Percentiles rank a stretch among this genome's conserved stretches.
Evolutionary conservation across 1,139 yeast genomes (phyloP).

Genomic region (Candida neerlandica): DNA sequence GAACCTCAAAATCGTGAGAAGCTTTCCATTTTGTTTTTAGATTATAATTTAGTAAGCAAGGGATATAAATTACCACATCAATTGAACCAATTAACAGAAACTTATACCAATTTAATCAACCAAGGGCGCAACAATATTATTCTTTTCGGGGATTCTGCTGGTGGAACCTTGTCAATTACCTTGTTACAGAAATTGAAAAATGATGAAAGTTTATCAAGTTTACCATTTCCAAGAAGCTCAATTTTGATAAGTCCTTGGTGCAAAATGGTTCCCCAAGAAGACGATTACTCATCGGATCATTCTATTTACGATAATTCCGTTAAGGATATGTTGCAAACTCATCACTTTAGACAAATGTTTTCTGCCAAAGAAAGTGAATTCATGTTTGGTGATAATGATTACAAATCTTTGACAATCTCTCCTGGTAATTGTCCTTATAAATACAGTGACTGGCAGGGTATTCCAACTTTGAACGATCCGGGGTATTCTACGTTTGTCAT

Average conservation of each 20-base stretch:
- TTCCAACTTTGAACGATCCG: constrained; percentile 34
- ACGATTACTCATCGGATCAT: constrained; percentile 25
- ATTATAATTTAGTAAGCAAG: constrained; percentile 38
- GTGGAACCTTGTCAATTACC: constrained; percentile 38
- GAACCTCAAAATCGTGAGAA: constrained; percentile 26
- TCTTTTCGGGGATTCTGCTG: constrained; percentile 46
- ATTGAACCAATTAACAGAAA: constrained; percentile 33
- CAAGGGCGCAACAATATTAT: constrained; percentile 32
- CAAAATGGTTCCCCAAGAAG: constrained; percentile 15
- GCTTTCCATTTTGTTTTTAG: constrained; percentile 37
- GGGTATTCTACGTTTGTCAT: constrained; percentile 32
- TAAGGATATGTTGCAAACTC: constrained; percentile 33
- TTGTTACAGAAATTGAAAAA: constrained; percentile 31
- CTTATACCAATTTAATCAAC: constrained; percentile 29
- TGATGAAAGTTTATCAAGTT: constrained; percentile 9
- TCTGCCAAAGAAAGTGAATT: background rate
- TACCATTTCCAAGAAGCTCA: constrained; percentile 33
- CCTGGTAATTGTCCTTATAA: constrained; percentile 22
- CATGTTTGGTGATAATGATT: constrained; percentile 18
- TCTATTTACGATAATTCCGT: constrained; percentile 37
- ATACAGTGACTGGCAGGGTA: constrained; percentile 34
- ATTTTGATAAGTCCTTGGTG: constrained; percentile 48
- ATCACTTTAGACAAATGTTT: constrained; percentile 8
- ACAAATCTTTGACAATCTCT: constrained; percentile 15
- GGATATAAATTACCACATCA: constrained; percentile 41